Evolutionary conservation across 495 filamentous ascomycete genomes (phyloP), one percentile per base, ranked within the genome.

Genomic region (Xylaria flabelliformis): DNA sequence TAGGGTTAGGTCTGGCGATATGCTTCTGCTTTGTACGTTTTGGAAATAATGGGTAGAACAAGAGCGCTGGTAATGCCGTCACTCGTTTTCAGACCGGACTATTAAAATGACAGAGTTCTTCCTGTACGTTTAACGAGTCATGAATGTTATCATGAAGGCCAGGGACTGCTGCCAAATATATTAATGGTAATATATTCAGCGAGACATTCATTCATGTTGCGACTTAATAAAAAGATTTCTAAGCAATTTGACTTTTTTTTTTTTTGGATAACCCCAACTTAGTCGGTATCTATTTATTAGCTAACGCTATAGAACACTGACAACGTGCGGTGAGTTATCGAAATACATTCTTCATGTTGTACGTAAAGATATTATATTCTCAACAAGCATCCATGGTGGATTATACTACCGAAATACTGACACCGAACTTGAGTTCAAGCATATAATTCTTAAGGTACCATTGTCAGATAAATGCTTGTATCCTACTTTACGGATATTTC

Each of bases 1-100:
- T 0, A 5, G 66, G 19, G 3, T 44, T 59, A 24, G 42, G 67
- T 56, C 44, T 48, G 42, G 9, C 10, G 42, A 55, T n/a, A 41
- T 50, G 26, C 26, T 69, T 59, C 29, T 44, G 42, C 55, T 24
- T 44, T 44, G 29, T 4, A 53, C 7, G 26, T 56, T 26, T 56
- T 56, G 53, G 53, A 44, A 44, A 48, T 29, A 61, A 56, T 69
- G 55, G 21, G 24, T 44, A 69, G 24, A 32, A 62, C 36, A 69
- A 26, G 53, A 69, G 39, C 53, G 36, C 66, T 24, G 51, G 50
- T 34, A 41, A 36, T 15, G 17, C 15, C 6, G 32, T 70, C 58
- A 41, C 58, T 63, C 68, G 67, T 51, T 62, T 56, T 56, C 44
- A 46, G 10, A 32, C 36, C 42, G 32, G 48, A 32, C 21, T 6